phyloP scores from a whole-genome alignment of 768 basidiomycete species.

The Pleurotus eryngii region DNA sequence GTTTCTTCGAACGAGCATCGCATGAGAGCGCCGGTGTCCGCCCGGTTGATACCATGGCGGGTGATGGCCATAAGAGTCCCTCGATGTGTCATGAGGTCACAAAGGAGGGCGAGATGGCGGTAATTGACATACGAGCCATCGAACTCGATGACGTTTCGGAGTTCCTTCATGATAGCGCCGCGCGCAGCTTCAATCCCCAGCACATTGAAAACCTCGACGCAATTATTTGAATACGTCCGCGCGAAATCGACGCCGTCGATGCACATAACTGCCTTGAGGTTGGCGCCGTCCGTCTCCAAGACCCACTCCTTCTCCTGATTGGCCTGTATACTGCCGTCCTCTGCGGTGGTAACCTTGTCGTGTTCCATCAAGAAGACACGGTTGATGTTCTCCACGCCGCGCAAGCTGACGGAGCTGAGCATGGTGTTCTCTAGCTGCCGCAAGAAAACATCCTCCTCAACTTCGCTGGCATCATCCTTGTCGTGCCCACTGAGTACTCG shows the following conservation, averaged over 20 bases:
- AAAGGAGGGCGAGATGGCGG: constrained; percentile 92
- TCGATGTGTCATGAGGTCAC: constrained; percentile 97
- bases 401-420: constrained; percentile 91
- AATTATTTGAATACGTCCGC: constrained; percentile 95
- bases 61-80: constrained; percentile 97
- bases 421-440: constrained; percentile 95
- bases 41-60: constrained; percentile 97
- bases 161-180: constrained; percentile 89
- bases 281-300: constrained; percentile 94
- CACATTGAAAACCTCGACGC: constrained; percentile 90
- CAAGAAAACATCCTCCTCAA: constrained; percentile 95
- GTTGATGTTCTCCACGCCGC: constrained; percentile 87
- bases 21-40: constrained; percentile 98
- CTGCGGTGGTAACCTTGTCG: constrained; percentile 65
- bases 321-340: constrained; percentile 63
- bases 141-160: constrained; percentile 96
- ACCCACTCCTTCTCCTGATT: constrained; percentile 87
- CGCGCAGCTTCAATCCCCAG: constrained; percentile 97
- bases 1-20: constrained; percentile 99
- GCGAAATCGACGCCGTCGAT: constrained; percentile 93
- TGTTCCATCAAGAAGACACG: constrained; percentile 93
- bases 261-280: constrained; percentile 92
- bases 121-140: constrained; percentile 99
- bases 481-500: constrained; percentile 83
- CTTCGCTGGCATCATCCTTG: constrained; percentile 70